These are phyloP conservation scores for Cladosporium sp. DNA, from an alignment of 2,329 filamentous ascomycete genomes.

Conservation along the genomic window DNA sequence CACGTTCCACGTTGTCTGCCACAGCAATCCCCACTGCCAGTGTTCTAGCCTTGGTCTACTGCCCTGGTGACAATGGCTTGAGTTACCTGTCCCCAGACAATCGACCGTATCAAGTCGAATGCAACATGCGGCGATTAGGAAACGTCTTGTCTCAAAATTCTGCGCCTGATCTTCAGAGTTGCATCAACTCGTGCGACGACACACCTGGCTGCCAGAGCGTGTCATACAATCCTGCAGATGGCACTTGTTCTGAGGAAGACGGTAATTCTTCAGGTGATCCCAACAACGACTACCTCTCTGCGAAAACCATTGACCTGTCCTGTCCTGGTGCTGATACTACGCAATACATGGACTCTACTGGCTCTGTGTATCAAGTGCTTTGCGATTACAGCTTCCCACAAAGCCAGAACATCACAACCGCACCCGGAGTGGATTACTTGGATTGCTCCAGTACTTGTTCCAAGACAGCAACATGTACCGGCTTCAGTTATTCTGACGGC, in stretches of 20 bases:
- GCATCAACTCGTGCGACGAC: conserved; percentile 21
- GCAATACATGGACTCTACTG: conserved; percentile 21
- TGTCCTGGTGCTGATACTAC: conserved; percentile 23
- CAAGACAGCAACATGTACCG: conserved; percentile 15
- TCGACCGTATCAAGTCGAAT: conserved; percentile 22
- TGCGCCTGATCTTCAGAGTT: conserved; percentile 20
- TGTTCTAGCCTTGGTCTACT: conserved; percentile 17
- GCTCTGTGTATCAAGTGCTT: conserved; percentile 24
- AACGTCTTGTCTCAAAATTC: conserved; percentile 13
- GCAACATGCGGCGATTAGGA: conserved; percentile 18
- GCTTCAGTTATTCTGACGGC: conserved; percentile 13
- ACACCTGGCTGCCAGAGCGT: conserved; percentile 19
- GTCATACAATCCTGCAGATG: conserved; percentile 14
- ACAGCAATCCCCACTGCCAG: conserved; percentile 19
- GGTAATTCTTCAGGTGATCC: background rate
- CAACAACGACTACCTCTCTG: conserved; percentile 2
- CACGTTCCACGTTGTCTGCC: background rate
- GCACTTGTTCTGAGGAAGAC: conserved; percentile 15
- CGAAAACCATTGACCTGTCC: conserved; percentile 17
- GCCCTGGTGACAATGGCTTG: conserved; percentile 23
- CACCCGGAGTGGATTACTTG: background rate
- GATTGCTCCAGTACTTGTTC: conserved; percentile 23
- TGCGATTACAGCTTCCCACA: conserved; percentile 24
- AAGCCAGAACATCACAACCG: conserved; percentile 10
- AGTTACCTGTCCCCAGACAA: conserved; percentile 21